phyloP scores from a whole-genome alignment of 1,284 basidiomycete species.

The Ceratobasidium sp. region DNA sequence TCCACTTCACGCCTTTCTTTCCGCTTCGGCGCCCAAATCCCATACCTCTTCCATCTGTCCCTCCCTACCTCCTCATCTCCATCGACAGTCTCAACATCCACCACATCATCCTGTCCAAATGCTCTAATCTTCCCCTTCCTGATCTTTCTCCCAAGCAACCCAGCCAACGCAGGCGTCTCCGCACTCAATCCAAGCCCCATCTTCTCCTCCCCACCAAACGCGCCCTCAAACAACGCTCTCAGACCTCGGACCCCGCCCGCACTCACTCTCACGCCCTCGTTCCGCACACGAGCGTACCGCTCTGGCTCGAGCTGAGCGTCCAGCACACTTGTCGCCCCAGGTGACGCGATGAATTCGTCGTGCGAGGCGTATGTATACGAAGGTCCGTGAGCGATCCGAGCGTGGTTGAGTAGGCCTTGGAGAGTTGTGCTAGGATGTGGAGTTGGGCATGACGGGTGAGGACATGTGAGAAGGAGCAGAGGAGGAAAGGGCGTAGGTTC shows the following conservation, averaged over 20 bases:
- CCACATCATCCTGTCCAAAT: conserved; percentile 36
- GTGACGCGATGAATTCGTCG: conserved; percentile 33
- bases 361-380: conserved; percentile 32
- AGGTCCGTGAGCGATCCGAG: conserved; percentile 40
- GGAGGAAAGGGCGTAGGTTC: conserved; percentile 25
- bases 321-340: conserved; percentile 1
- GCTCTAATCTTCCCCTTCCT: conserved; percentile 40
- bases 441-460: conserved; percentile 38
- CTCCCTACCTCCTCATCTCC: conserved; percentile 1
- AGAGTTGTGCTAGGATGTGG: conserved; percentile 36
- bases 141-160: conserved; percentile 37
- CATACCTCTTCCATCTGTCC: conserved; percentile 28
- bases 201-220: conserved; percentile 22
- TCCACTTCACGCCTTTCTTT: not conserved
- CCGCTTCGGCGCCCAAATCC: conserved; percentile 20
- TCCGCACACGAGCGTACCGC: conserved; percentile 12
- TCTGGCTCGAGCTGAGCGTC: conserved; percentile 31
- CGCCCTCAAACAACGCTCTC: conserved; percentile 33
- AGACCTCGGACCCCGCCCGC: conserved; percentile 30
- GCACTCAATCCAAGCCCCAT: conserved; percentile 34
- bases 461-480: conserved; percentile 34
- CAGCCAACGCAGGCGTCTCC: conserved; percentile 32
- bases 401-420: conserved; percentile 45
- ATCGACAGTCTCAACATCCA: conserved; percentile 33
- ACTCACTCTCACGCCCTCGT: conserved; percentile 18